phyloP scores from a whole-genome alignment of 345 rosid species.

The Salix exigua region DNA sequence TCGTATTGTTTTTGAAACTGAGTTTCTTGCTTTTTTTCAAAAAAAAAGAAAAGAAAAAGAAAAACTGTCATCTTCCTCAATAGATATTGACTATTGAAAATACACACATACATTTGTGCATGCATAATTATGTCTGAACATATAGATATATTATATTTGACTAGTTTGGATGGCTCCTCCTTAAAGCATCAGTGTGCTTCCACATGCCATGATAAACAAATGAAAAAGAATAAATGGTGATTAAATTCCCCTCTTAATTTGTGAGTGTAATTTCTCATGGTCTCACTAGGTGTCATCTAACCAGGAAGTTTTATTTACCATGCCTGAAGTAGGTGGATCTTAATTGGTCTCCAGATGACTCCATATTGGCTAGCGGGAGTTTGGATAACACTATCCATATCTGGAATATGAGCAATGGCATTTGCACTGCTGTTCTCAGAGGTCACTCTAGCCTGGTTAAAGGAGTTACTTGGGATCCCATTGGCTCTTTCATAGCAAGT shows the following conservation, averaged over 20 bases:
- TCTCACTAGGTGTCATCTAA: conserved; percentile 29
- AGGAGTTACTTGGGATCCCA: conserved; percentile 99
- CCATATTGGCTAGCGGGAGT: conserved; percentile 92
- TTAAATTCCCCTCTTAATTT: neutral
- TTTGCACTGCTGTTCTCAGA: conserved; percentile 93
- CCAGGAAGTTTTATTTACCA: conserved; percentile 34
- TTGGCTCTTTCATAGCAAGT: conserved; percentile 95
- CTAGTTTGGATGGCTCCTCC: neutral
- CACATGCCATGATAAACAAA: neutral
- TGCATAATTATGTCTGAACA: neutral
- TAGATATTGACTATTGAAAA: neutral
- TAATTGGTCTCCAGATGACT: conserved; percentile 99
- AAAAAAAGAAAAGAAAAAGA: no score
- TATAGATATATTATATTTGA: neutral
- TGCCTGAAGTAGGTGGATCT: conserved; percentile 99
- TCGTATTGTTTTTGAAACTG: no score
- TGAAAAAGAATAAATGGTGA: neutral
- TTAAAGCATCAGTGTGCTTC: neutral
- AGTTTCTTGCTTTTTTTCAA: neutral
- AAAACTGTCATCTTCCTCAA: neutral
- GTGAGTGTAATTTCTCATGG: conserved; percentile 13
- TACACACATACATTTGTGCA: neutral
- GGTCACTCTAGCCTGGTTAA: conserved; percentile 96
- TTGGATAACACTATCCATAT: conserved; percentile 91
- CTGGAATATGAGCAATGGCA: conserved; percentile 93